Evolutionary conservation across 2,329 filamentous ascomycete species (phyloP), one percentile per base, ranked within the genome.

Genomic region (Gyromitra esculenta): DNA sequence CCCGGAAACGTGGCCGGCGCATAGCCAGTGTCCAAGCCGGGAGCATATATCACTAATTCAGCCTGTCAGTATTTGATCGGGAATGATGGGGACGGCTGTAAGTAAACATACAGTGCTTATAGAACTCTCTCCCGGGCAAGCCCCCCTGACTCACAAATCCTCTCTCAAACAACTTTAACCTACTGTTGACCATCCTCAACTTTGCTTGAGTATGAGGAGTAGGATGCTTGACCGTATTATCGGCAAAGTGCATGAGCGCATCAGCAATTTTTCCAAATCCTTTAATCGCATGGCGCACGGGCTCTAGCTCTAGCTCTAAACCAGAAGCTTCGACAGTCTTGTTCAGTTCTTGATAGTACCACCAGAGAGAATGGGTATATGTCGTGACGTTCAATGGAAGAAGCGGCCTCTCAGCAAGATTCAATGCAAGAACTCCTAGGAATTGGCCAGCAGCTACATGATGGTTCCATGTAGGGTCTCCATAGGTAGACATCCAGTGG

Each of bases 401-500:
- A 21, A 93, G 84, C 0, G 89, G 87, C 0, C 85, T 87, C 76
- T 92, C 89, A 7, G 86, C 85, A 11, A 93, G 84, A 77, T 88
- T 87, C 2, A 89, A 89, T 0, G 89, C 85, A 25, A 90, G 84
- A 54, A 92, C 82, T 18, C 87, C 88, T 57, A 91, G 86, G 11
- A 94, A 82, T 82, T 91, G 90, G 1, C 91, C 87, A 85, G 90
- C 88, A 62, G 90, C 86, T 77, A 86, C 83, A 83, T 93, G 91
- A 81, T 93, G 92, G 59, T 87, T 85, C 73, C 89, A 90, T 25
- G 86, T 88, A 1, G 86, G 86, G 79, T 97, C 93, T 2, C 92
- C 92, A 79, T 89, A 93, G 1, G 85, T 90, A 13, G 90, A 87
- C 92, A 96, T 96, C 93, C 93, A 96, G 81, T 91, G 86, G 82